Evolutionary conservation across 805 yeast species (phyloP).

Genomic region (Kodamaea leandrae): DNA sequence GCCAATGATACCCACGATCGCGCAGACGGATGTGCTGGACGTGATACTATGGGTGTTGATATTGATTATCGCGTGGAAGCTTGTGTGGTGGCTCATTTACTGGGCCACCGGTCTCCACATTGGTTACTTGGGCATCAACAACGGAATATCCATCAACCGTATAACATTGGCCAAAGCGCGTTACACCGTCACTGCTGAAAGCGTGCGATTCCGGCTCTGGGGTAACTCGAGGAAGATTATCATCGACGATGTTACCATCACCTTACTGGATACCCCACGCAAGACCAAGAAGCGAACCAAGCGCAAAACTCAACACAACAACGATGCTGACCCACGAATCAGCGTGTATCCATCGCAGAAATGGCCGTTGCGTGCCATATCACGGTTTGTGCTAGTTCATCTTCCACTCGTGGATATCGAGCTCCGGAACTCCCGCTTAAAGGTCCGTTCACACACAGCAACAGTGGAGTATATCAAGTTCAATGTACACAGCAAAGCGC

Average conservation of each 20-base stretch:
- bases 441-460: constrained; percentile 6
- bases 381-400: constrained; percentile 16
- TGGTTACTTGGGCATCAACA: constrained; percentile 31
- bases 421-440: constrained; percentile 14
- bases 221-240: constrained; percentile 35
- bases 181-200: constrained; percentile 17
- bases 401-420: constrained; percentile 26
- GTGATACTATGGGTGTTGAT: constrained; percentile 9
- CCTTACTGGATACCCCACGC: not conserved
- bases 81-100: constrained; percentile 32
- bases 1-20: not conserved
- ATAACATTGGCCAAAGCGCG: constrained; percentile 18
- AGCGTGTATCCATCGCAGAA: constrained; percentile 18
- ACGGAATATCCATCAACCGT: constrained; percentile 38
- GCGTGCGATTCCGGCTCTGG: constrained; percentile 37
- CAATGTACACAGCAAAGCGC: constrained; percentile 18
- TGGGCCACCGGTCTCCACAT: constrained; percentile 32
- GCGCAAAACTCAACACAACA: not conserved
- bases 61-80: constrained; percentile 22
- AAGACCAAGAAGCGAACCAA: constrained; percentile 1
- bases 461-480: constrained; percentile 22
- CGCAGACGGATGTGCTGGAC: constrained; percentile 1
- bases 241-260: constrained; percentile 24
- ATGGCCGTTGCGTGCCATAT: constrained; percentile 9
- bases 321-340: constrained; percentile 1